phyloP scores from a whole-genome alignment of 2,329 filamentous ascomycete species.

The Neonectria neomacrospora region DNA sequence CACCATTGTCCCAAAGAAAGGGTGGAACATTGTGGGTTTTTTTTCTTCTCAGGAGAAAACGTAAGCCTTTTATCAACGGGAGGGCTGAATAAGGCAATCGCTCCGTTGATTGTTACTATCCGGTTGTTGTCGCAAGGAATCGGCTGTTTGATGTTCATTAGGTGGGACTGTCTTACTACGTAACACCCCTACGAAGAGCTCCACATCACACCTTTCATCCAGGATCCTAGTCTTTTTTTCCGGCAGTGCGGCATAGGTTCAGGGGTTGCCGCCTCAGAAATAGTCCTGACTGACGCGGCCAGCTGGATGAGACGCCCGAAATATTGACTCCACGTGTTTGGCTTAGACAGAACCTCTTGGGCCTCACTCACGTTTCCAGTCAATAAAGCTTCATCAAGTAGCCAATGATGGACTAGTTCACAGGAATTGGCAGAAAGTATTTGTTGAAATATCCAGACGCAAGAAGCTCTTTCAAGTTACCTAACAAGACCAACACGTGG shows the following conservation, averaged over 20 bases:
- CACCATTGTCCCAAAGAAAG: background rate
- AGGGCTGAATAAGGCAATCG: background rate
- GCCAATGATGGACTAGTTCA: too few relatives aligned
- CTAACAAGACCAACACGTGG: too few relatives aligned
- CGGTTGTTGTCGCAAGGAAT: background rate
- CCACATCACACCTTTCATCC: slow-evolving; percentile 11
- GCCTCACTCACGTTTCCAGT: too few relatives aligned
- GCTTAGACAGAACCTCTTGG: too few relatives aligned
- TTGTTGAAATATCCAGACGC: too few relatives aligned
- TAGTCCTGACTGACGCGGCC: slow-evolving; percentile 19
- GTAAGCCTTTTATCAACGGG: background rate
- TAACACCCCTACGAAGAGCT: background rate
- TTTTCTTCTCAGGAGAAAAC: too few relatives aligned
- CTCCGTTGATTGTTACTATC: background rate
- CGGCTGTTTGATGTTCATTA: slow-evolving; percentile 14
- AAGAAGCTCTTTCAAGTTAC: too few relatives aligned
- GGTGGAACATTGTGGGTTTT: too few relatives aligned
- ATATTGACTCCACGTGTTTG: too few relatives aligned
- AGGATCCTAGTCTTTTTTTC: background rate
- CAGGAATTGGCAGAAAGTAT: too few relatives aligned
- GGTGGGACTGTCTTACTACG: background rate
- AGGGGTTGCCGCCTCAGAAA: background rate
- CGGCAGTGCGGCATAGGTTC: slow-evolving; percentile 17
- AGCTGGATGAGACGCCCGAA: background rate
- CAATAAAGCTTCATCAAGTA: too few relatives aligned